Base-by-base conservation (phyloP, 1,284 basidiomycete genomes). In the Puccinia brachypodii region DNA sequence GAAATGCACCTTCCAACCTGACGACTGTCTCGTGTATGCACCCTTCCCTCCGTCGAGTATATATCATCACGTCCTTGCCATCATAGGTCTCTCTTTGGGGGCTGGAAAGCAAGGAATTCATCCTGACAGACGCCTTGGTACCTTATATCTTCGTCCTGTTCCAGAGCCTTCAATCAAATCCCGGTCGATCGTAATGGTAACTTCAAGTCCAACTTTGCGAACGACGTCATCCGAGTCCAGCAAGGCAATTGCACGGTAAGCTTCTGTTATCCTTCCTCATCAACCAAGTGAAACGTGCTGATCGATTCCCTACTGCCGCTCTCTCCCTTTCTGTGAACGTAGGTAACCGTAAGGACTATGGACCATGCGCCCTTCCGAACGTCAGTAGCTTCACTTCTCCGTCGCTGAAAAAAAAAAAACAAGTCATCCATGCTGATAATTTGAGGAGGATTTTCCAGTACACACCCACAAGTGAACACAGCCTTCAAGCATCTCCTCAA, bases 181-280 rank as follows among this genome's bases (percentile, higher is more conserved):
- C 58, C 25, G 4, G 58, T 60, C n/a, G 28, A 60, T 14, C 28
- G 33, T n/a, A 60, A 60, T 25, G 58, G 58, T 16, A 60, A 60
- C 28, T 60, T 60, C n/a, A n/a, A 28, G 58, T 31, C 58, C 8
- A 60, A 33, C 33, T n/a, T 33, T 14, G 25, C 28, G 3, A 56
- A 60, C 28, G 33, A 60, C 33, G 58, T 25, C 8, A n/a, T 33
- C 58, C 58, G 58, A 2, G 58, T 33, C 31, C 31, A 60, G 31
- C 58, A 31, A 33, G 58, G 58, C 58, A 60, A 60, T 33, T 60
- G 58, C 58, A 33, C 58, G 58, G 58, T 60, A 60, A 33, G 58
- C 58, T 33, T 33, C 3, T 11, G 11, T 33, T 60, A 16, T 60
- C 16, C 58, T 14, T 60, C 33, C 58, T 33, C 28, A 33, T 25